phyloP scores from a whole-genome alignment of 208 protist genomes.

The Trypanosoma cruzi region DNA sequence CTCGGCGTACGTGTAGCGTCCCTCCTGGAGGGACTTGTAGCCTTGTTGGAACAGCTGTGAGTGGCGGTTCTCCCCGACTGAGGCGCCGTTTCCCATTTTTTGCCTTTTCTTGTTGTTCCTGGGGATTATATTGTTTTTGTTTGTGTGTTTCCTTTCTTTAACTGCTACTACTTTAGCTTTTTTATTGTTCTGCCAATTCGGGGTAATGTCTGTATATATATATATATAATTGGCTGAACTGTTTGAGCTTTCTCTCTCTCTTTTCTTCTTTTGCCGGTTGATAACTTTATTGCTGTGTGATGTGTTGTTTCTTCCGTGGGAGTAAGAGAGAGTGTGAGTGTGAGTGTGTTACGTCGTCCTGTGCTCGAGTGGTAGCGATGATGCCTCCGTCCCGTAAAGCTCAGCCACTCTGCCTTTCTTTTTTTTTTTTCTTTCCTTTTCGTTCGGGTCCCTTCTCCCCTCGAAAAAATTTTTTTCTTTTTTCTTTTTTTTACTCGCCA shows the following conservation, averaged over 20 bases:
- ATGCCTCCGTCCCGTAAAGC: not conserved
- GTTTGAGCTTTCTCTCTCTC: too few species aligned
- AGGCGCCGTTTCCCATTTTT: conserved; percentile 25
- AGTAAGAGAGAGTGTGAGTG: too few species aligned
- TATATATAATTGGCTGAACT: too few species aligned
- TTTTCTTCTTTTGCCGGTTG: too few species aligned
- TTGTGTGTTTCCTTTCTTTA: conserved; percentile 3
- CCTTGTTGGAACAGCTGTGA: conserved; percentile 37
- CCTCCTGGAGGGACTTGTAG: conserved; percentile 31
- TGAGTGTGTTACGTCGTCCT: not conserved
- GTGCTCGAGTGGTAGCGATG: not conserved
- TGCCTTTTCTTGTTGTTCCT: conserved; percentile 11
- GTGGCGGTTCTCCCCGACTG: conserved; percentile 27
- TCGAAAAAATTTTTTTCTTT: too few species aligned
- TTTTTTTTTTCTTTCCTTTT: not conserved
- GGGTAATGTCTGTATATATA: too few species aligned
- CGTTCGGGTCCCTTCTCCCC: not conserved
- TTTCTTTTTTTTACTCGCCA: not conserved
- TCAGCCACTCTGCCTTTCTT: not conserved
- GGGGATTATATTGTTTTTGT: conserved; percentile 1
- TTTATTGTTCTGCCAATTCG: too few species aligned
- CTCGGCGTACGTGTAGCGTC: conserved; percentile 50
- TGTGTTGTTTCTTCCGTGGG: too few species aligned
- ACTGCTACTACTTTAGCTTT: too few species aligned
- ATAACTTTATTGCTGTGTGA: not conserved